A percentile compares a stretch with the other conserved stretches of the same genome.
Conservation (phyloP, 2,329 filamentous ascomycete species). For the Mollisiaceae sp. region DNA sequence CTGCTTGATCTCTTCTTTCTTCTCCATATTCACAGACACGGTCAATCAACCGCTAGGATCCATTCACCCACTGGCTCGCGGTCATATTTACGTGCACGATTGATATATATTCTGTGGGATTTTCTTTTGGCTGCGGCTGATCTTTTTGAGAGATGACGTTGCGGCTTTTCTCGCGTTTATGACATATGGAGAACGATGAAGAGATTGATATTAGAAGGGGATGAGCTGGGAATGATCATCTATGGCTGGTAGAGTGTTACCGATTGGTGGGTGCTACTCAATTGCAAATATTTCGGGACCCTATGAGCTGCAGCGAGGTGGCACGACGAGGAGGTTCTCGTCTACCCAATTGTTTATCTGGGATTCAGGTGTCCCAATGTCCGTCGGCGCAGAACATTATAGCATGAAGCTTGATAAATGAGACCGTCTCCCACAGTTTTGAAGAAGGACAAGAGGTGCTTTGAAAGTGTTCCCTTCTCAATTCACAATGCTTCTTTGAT, state of each 20-base stretch:
- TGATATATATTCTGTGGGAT: slow-evolving; percentile 2
- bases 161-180: slow-evolving; percentile 1
- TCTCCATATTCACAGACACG: slow-evolving; percentile 35
- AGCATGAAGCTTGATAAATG: slow-evolving; percentile 30
- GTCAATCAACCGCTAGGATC: slow-evolving; percentile 39
- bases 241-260: too few species aligned
- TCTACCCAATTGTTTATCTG: too few species aligned
- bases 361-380: too few species aligned
- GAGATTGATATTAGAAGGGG: neutral
- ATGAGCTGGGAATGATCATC: neutral
- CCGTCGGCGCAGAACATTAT: slow-evolving; percentile 25
- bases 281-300: too few species aligned
- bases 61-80: slow-evolving; percentile 10
- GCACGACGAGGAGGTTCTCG: too few species aligned
- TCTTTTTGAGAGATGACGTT: slow-evolving; percentile 5
- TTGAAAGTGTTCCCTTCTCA: slow-evolving; percentile 45
- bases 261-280: too few species aligned
- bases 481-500: slow-evolving; percentile 30
- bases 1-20: slow-evolving; percentile 9
- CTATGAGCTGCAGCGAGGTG: too few species aligned
- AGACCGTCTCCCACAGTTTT: slow-evolving; percentile 33
- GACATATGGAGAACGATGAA: neutral
- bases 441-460: slow-evolving; percentile 34
- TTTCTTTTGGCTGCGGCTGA: neutral
- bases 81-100: slow-evolving; percentile 13